Evolutionary conservation across 1,284 basidiomycete species (phyloP), one percentile per base, ranked within the genome.

Genomic region (Lentinula novae-zelandiae): DNA sequence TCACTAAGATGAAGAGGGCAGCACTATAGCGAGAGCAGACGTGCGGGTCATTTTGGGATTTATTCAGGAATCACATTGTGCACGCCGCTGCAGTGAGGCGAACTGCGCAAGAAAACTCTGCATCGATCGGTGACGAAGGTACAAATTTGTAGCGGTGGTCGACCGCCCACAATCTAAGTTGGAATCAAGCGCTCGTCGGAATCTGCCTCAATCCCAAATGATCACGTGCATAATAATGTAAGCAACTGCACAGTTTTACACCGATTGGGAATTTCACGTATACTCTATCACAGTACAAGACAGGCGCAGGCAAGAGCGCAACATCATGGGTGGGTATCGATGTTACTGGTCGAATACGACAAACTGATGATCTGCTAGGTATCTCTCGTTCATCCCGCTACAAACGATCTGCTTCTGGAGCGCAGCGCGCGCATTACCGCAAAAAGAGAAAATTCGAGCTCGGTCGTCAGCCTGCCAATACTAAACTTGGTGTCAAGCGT

Each of bases 401-500:
- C 86, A 97, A 97, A 81, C 92, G 95, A 75, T 92, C 93, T 69
- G 90, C 86, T 70, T 89, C 93, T 56, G 95, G 95, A 74, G 95
- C 94, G 67, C 93, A 96, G 78, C 90, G 93, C 73, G 90, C 95
- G 68, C 89, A 93, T 82, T 95, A 95, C 83, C 92, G 95, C 83
- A 97, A 97, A 86, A 97, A 96, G 90, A 88, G 95, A 90, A 96
- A 96, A 82, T 96, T 96, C 80, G 95, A 97, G 84, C 90, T 97
- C 74, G 95, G 94, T 75, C 94, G 95, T 76, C 95, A 97, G 77
- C 82, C 95, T 62, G 96, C 95, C 67, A 94, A 82, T 86, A 98
- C 95, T 75, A 97, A 93, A 83, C 87, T 98, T 68, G 93, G 95
- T 61, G 73, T 89, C 64, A 98, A 97, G 83, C 92, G 95, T 66